phyloP scores from a whole-genome alignment of 257 asterid genomes.

The Capsicum pubescens region DNA sequence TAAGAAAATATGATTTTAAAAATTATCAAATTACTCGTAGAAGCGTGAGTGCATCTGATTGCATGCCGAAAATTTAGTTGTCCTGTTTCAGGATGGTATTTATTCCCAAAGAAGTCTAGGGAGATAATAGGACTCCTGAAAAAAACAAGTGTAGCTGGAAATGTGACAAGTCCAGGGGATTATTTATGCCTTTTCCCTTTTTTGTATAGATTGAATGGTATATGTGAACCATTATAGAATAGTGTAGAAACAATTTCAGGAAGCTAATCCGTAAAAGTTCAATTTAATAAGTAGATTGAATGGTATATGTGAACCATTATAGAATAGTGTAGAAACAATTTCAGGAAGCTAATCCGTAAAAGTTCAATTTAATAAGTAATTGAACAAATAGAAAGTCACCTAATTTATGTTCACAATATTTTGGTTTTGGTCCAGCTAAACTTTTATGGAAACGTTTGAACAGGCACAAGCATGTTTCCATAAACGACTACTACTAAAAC shows the following conservation, averaged over 20 bases:
- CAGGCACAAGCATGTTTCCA: background rate
- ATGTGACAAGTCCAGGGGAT: background rate
- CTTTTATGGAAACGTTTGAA: conserved; percentile 1
- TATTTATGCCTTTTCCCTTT: background rate
- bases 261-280: background rate
- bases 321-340: background rate
- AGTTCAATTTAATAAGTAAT: background rate
- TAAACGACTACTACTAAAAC: background rate
- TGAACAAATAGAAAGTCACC: conserved; percentile 14
- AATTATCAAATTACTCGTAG: background rate
- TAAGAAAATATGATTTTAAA: background rate
- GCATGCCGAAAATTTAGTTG: background rate
- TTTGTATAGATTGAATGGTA: background rate
- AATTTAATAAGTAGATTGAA: background rate
- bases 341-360: background rate
- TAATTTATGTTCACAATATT: conserved; percentile 9
- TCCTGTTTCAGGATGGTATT: background rate
- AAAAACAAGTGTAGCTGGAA: background rate
- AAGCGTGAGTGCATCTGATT: background rate
- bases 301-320: background rate
- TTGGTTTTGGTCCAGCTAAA: background rate
- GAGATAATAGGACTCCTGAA: background rate
- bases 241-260: background rate
- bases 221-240: conserved; percentile 2
- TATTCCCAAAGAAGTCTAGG: background rate